These are phyloP conservation scores for Inosperma sp. DNA, from an alignment of 768 basidiomycete genomes.

Conservation along the genomic window DNA sequence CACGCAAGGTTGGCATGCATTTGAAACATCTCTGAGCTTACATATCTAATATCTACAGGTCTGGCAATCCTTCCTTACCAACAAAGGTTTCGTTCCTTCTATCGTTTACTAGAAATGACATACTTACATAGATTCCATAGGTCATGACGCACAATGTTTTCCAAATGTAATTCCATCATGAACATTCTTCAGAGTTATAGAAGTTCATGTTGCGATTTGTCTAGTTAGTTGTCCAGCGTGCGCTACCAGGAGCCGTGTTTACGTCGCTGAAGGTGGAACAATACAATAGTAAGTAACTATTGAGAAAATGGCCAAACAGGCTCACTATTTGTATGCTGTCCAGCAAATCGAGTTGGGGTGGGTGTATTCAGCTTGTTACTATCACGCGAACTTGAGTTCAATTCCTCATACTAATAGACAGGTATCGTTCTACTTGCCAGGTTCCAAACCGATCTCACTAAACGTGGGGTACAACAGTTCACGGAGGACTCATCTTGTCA, in stretches of 20 bases:
- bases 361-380: too few species aligned
- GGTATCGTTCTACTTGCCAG: neutral
- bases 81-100: slow-evolving; percentile 46
- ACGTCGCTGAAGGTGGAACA: slow-evolving; percentile 69
- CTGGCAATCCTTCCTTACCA: slow-evolving; percentile 77
- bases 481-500: slow-evolving; percentile 78
- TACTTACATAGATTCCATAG: slow-evolving; percentile 33
- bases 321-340: slow-evolving; percentile 5
- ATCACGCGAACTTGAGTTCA: too few species aligned
- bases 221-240: slow-evolving; percentile 60
- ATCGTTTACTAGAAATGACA: neutral
- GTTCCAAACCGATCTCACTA: neutral
- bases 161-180: slow-evolving; percentile 50
- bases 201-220: neutral
- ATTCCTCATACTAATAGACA: slow-evolving; percentile 4
- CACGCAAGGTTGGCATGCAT: slow-evolving; percentile 44
- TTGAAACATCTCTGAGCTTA: neutral
- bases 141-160: slow-evolving; percentile 77
- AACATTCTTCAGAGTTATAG: slow-evolving; percentile 5
- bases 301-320: neutral
- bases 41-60: slow-evolving; percentile 43
- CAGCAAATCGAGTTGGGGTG: slow-evolving; percentile 78
- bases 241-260: slow-evolving; percentile 67
- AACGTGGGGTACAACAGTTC: slow-evolving; percentile 43
- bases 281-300: slow-evolving; percentile 55